These are phyloP conservation scores for Candolleomyces aberdarensis DNA, from an alignment of 768 basidiomycete species.

Conservation along the genomic window DNA sequence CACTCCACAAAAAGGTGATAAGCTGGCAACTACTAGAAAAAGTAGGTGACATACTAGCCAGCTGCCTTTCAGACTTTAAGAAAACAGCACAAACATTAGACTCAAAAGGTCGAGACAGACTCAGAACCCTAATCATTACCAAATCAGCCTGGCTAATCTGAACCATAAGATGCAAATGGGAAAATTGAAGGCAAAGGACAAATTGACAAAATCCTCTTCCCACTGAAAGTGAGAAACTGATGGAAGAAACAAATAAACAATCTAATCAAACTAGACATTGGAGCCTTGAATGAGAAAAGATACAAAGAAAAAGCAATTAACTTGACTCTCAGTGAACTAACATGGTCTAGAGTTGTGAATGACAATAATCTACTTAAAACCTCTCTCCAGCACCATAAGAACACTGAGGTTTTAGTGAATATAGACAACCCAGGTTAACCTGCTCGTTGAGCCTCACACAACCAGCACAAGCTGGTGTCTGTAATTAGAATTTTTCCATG, in stretches of 20 bases:
- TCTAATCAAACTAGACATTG: not conserved
- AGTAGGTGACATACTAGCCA: not conserved
- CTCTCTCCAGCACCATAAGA: not conserved
- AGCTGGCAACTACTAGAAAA: not conserved
- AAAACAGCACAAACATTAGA: too few species aligned
- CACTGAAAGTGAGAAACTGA: not conserved
- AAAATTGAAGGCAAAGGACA: slow-evolving; percentile 1
- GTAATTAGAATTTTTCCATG: too few species aligned
- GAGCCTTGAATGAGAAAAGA: not conserved
- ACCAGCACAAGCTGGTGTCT: too few species aligned
- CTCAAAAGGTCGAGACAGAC: not conserved
- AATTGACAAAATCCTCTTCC: not conserved
- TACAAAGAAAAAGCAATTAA: slow-evolving; percentile 2
- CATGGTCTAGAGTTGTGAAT: slow-evolving; percentile 1
- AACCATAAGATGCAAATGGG: slow-evolving; percentile 10
- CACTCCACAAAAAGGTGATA: not conserved
- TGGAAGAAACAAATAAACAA: not conserved
- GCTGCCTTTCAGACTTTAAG: not conserved
- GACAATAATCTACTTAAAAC: not conserved
- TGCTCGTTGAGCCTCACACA: too few species aligned
- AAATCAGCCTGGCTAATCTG: slow-evolving; percentile 9
- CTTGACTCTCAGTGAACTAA: not conserved
- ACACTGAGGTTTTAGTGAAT: not conserved
- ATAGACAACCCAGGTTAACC: not conserved
- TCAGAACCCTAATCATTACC: slow-evolving; percentile 5